Conservation (phyloP, 768 basidiomycete genomes). For the Boletus pseudopeckii region DNA sequence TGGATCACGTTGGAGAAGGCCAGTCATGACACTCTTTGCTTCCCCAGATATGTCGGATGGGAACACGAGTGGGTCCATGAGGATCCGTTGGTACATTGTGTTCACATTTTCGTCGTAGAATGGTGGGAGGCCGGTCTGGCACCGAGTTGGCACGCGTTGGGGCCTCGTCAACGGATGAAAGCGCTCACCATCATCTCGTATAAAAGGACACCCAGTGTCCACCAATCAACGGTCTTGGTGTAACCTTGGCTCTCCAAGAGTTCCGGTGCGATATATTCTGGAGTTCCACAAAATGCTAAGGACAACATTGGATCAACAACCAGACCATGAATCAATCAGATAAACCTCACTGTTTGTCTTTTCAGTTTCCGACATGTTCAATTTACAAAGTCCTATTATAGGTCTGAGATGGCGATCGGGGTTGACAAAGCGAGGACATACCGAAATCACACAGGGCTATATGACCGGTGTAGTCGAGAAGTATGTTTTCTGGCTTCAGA, state of each 20-base stretch:
- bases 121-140: conserved; percentile 88
- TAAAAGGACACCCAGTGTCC: conserved; percentile 93
- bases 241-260: conserved; percentile 95
- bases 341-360: conserved; percentile 84
- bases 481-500: conserved; percentile 96
- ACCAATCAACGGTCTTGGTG: conserved; percentile 99
- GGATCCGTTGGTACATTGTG: conserved; percentile 95
- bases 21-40: conserved; percentile 85
- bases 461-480: conserved; percentile 96
- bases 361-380: conserved; percentile 97
- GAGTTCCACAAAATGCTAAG: conserved; percentile 94
- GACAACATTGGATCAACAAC: conserved; percentile 3
- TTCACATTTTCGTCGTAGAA: conserved; percentile 99
- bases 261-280: conserved; percentile 98
- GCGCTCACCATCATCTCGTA: conserved; percentile 88
- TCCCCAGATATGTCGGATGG: conserved; percentile 84
- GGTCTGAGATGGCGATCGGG: conserved; percentile 1
- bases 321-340: background rate
- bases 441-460: conserved; percentile 98
- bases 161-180: background rate
- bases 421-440: conserved; percentile 16
- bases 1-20: conserved; percentile 87
- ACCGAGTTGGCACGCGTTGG: conserved; percentile 3
- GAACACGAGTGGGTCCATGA: conserved; percentile 90
- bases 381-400: conserved; percentile 71